A percentile compares a stretch with the other conserved stretches of the same genome.
Conservation (phyloP, 2,329 filamentous ascomycete species). For the Hymenoscyphus occultus region DNA sequence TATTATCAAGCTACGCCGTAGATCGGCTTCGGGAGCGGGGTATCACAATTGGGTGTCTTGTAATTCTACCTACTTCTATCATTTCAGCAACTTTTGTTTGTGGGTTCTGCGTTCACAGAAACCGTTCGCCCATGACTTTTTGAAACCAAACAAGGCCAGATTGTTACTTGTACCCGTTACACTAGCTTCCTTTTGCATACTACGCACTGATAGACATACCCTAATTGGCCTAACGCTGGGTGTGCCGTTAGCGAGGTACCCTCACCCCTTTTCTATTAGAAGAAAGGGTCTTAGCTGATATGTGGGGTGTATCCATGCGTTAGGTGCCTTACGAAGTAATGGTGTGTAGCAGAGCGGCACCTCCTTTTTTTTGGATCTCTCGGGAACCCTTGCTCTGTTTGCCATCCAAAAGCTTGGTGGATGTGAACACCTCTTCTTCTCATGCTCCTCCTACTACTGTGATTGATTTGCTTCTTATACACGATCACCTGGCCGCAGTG, state of each 20-base stretch:
- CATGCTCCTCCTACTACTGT: neutral
- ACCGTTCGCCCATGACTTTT: neutral
- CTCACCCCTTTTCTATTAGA: neutral
- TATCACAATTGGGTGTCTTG: neutral
- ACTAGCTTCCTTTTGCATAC: neutral
- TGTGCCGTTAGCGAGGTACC: neutral
- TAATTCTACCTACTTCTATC: neutral
- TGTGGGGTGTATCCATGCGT: slow-evolving; percentile 1
- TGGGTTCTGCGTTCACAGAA: neutral
- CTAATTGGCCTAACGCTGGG: neutral
- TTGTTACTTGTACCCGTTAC: slow-evolving; percentile 3
- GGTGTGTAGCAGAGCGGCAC: neutral
- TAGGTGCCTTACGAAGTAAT: neutral
- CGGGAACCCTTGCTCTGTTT: neutral
- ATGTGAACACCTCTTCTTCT: neutral
- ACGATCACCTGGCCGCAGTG: neutral
- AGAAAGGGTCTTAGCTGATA: neutral
- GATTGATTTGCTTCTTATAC: neutral
- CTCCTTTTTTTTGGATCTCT: neutral
- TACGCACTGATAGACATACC: slow-evolving; percentile 1
- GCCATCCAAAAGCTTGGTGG: neutral
- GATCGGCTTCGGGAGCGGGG: slow-evolving; percentile 2
- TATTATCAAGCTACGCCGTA: slow-evolving; percentile 5
- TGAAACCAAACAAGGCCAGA: neutral
- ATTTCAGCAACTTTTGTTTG: slow-evolving; percentile 4